phyloP scores from a whole-genome alignment of 305 asterid genomes.

The Ilex paraguariensis region DNA sequence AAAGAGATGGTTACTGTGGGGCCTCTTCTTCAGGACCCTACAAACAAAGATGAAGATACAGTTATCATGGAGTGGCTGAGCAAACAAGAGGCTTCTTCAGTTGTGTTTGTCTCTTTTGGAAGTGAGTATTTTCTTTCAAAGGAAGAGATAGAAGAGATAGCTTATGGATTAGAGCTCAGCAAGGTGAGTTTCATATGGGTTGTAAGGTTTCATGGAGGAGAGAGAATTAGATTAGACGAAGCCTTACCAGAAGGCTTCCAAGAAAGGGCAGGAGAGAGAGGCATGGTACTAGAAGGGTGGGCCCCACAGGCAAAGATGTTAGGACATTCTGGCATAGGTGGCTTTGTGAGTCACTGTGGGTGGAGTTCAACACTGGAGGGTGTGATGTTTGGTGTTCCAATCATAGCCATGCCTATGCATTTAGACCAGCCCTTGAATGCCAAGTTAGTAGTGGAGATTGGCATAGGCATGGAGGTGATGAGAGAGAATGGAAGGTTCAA shows the following conservation, averaged over 20 bases:
- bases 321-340: neutral
- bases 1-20: conserved; percentile 44
- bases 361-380: neutral
- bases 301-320: neutral
- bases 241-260: neutral
- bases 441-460: neutral
- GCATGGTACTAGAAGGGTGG: neutral
- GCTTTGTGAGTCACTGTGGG: neutral
- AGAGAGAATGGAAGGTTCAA: neutral
- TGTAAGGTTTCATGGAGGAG: neutral
- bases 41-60: neutral
- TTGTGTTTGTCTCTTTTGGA: neutral
- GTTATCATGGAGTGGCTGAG: conserved; percentile 38
- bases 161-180: neutral
- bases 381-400: neutral
- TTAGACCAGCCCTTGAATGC: neutral
- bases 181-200: neutral
- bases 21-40: conserved; percentile 24
- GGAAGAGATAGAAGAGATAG: neutral
- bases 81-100: conserved; percentile 13
- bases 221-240: neutral
- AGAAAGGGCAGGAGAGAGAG: neutral
- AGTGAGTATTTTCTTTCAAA: neutral
- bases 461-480: neutral
- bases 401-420: neutral